A percentile compares a stretch with the other conserved stretches of the same genome.
These are phyloP conservation scores for Clitoria ternatea DNA, from an alignment of 306 rosid species.

Conservation along the genomic window DNA sequence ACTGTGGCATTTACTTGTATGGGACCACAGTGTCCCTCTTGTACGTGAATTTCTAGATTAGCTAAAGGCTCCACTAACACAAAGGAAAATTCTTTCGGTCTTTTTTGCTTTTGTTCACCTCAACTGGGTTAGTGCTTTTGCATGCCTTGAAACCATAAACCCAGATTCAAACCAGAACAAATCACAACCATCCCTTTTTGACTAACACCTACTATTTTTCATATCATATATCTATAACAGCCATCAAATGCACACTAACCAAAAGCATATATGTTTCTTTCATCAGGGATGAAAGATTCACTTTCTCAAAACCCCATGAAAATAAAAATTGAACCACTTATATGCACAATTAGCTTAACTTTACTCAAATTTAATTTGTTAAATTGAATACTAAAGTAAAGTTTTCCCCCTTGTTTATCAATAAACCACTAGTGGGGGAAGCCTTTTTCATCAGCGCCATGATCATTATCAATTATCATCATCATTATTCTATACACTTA, in stretches of 20 bases:
- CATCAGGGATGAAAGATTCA: slow-evolving; percentile 36
- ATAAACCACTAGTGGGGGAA: neutral
- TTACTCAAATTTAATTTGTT: slow-evolving; percentile 6
- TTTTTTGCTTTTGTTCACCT: slow-evolving; percentile 36
- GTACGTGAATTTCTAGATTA: slow-evolving; percentile 46
- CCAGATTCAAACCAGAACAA: slow-evolving; percentile 29
- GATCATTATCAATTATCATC: neutral
- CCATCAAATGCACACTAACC: slow-evolving; percentile 31
- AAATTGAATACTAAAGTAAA: neutral
- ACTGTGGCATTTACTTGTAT: slow-evolving; percentile 23
- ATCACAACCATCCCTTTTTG: slow-evolving; percentile 36
- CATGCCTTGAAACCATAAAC: slow-evolving; percentile 63
- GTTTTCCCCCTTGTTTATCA: neutral
- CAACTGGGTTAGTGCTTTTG: slow-evolving; percentile 36
- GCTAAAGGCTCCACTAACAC: slow-evolving; percentile 56
- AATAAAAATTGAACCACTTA: slow-evolving; percentile 11
- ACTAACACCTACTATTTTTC: slow-evolving; percentile 34
- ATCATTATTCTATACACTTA: neutral
- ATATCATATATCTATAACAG: slow-evolving; percentile 20
- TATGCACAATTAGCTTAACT: slow-evolving; percentile 6
- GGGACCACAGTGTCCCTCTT: slow-evolving; percentile 34
- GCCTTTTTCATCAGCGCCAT: neutral
- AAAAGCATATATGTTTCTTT: slow-evolving; percentile 25
- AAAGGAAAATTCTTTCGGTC: slow-evolving; percentile 45
- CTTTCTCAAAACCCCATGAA: slow-evolving; percentile 68